Evolutionary conservation across 2,329 filamentous ascomycete genomes (phyloP).

Genomic region (Neopestalotiopsis rosae): DNA sequence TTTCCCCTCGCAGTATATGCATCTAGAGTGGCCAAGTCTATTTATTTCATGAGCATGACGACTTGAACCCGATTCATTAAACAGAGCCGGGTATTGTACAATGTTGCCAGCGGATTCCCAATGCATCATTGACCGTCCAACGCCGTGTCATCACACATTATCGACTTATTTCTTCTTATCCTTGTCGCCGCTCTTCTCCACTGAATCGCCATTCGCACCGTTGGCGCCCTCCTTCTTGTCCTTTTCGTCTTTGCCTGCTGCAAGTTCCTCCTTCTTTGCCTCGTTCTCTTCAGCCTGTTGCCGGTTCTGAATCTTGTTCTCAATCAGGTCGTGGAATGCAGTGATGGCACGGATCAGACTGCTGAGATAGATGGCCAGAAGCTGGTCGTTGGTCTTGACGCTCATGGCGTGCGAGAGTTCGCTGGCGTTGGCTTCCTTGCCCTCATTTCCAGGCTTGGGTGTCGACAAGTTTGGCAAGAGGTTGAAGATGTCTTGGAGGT

Average conservation of each 20-base stretch:
- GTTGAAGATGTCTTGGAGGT: slow-evolving; percentile 99
- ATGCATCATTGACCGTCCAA: slow-evolving; percentile 2
- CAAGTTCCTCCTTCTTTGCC: slow-evolving; percentile 70
- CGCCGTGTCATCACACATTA: slow-evolving; percentile 23
- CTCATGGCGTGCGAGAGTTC: slow-evolving; percentile 97
- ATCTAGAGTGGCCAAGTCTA: slow-evolving; percentile 11
- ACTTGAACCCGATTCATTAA: slow-evolving; percentile 19
- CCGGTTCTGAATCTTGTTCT: slow-evolving; percentile 99
- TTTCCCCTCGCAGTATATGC: neutral
- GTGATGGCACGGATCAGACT: slow-evolving; percentile 97
- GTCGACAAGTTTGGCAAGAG: slow-evolving; percentile 94
- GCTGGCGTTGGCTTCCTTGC: slow-evolving; percentile 63
- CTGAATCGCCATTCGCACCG: slow-evolving; percentile 55
- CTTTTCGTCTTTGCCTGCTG: slow-evolving; percentile 45
- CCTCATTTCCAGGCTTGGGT: slow-evolving; percentile 68
- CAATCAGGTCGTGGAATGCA: slow-evolving; percentile 97
- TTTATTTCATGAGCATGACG: slow-evolving; percentile 17
- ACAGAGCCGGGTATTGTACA: slow-evolving; percentile 22
- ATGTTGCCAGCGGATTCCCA: slow-evolving; percentile 14
- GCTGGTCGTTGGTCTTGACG: slow-evolving; percentile 98
- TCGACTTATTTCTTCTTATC: slow-evolving; percentile 51
- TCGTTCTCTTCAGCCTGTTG: slow-evolving; percentile 97
- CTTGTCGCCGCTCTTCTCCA: slow-evolving; percentile 46
- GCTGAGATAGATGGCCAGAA: slow-evolving; percentile 97
- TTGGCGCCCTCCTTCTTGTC: slow-evolving; percentile 56